phyloP scores from a whole-genome alignment of 1,284 basidiomycete genomes.

The Coriolopsis trogii region DNA sequence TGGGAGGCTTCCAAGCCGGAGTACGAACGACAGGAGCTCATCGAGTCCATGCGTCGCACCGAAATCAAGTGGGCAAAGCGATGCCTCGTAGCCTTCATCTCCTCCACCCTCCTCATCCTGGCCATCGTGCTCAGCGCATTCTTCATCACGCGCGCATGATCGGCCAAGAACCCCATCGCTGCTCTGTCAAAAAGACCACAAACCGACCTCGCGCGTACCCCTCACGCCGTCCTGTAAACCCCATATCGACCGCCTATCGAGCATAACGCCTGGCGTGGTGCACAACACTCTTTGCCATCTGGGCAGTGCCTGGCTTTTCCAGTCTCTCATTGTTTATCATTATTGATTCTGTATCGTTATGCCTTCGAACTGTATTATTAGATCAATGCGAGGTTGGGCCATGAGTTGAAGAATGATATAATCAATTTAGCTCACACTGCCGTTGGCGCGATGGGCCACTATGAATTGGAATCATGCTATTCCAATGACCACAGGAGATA shows the following conservation, averaged over 20 bases:
- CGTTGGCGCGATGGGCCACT: too few species aligned
- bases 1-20: slow-evolving; percentile 43
- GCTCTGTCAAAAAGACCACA: too few species aligned
- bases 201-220: too few species aligned
- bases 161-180: background rate
- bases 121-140: slow-evolving; percentile 4
- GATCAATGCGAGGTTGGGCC: too few species aligned
- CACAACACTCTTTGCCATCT: background rate
- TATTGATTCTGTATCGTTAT: background rate
- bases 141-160: slow-evolving; percentile 5
- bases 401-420: too few species aligned
- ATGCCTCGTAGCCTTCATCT: slow-evolving; percentile 31
- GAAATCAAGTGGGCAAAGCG: slow-evolving; percentile 48
- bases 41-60: slow-evolving; percentile 38
- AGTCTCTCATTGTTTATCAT: background rate
- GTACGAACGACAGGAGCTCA: slow-evolving; percentile 38
- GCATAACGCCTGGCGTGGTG: background rate
- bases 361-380: background rate
- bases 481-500: too few species aligned
- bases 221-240: too few species aligned
- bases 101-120: background rate
- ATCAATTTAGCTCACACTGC: too few species aligned
- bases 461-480: too few species aligned
- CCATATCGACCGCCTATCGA: too few species aligned
- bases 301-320: background rate